Conservation (phyloP, 164 flowering plant species). For the Berberis thunbergii region DNA sequence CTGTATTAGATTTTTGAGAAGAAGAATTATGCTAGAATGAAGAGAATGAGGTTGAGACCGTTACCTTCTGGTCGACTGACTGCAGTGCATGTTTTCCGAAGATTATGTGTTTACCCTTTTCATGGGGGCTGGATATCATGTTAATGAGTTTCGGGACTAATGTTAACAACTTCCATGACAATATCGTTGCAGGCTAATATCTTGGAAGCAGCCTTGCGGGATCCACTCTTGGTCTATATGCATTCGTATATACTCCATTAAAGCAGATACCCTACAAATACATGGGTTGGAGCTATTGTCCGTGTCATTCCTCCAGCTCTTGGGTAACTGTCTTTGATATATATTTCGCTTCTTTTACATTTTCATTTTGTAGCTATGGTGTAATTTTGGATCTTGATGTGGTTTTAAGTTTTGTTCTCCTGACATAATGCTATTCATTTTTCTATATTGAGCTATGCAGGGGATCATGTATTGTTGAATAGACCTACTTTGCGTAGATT, state of each 20-base stretch:
- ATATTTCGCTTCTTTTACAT: not conserved
- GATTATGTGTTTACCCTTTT: too few relatives aligned
- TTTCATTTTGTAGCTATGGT: not conserved
- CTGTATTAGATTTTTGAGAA: constrained; percentile 66
- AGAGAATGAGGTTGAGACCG: constrained; percentile 80
- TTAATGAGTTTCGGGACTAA: constrained; percentile 18
- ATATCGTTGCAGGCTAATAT: constrained; percentile 86
- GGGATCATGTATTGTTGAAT: too few relatives aligned
- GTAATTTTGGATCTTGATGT: not conserved
- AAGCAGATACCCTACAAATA: constrained; percentile 93
- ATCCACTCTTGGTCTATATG: constrained; percentile 79
- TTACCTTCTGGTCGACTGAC: constrained; percentile 84
- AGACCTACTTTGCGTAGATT: too few relatives aligned
- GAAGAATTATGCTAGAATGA: constrained; percentile 87
- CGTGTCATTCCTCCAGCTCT: constrained; percentile 98
- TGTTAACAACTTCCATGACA: constrained; percentile 31
- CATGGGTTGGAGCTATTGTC: constrained; percentile 99
- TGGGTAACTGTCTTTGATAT: constrained; percentile 43
- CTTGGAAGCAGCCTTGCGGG: constrained; percentile 95
- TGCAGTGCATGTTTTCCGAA: constrained; percentile 44
- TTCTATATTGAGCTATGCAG: too few relatives aligned
- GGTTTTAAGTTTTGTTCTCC: not conserved
- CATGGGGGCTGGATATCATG: too few relatives aligned
- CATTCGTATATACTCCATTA: constrained; percentile 87
- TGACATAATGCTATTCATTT: too few relatives aligned